Evolutionary conservation across 257 asterid genomes (phyloP), one percentile per base, ranked within the genome.

Genomic region (Salvia splendens): DNA sequence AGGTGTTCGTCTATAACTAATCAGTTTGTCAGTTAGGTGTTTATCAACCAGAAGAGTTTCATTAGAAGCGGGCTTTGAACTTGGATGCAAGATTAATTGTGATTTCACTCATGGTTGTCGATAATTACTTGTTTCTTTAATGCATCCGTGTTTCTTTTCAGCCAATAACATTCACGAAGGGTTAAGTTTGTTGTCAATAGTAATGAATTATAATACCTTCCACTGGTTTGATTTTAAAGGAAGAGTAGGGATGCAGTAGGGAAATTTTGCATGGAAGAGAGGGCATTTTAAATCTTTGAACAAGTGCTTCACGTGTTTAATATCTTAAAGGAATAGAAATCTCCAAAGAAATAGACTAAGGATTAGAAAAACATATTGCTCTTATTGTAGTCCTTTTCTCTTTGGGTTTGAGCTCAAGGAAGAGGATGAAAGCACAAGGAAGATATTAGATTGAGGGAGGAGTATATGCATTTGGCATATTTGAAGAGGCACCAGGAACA

Each of bases 211-310:
- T 15, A 48, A 61, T 67, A 62, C 41, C 64, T 49, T 63, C 53
- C 48, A 16, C 76, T 52, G 53, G 69, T 72, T 77, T 77, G 65
- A 33, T 43, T 75, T 60, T 8, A 33, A 61, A 65, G 69, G 48
- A 40, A 78, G 65, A 64, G 24, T 50, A 20, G 64, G 62, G 61
- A 20, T 57, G 67, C 35, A 16, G 45, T 17, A 71, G 67, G 54
- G 58, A 30, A 58, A 43, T 3, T 48, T 42, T 52, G 52, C 9
- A 46, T 48, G 67, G 56, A 62, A 40, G 52, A 49, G 48, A 16
- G 65, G 24, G 32, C 65, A 10, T 16, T 52, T 32, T 42, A 50
- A 35, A 40, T 17, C 30, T 64, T 30, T 20, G 12, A 45, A 36
- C 64, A 56, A 57, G 30, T 5, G 15, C 51, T 57, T 36, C 47